Base-by-base conservation (phyloP, 2,329 filamentous ascomycete species). In the Botrytis cinerea region DNA sequence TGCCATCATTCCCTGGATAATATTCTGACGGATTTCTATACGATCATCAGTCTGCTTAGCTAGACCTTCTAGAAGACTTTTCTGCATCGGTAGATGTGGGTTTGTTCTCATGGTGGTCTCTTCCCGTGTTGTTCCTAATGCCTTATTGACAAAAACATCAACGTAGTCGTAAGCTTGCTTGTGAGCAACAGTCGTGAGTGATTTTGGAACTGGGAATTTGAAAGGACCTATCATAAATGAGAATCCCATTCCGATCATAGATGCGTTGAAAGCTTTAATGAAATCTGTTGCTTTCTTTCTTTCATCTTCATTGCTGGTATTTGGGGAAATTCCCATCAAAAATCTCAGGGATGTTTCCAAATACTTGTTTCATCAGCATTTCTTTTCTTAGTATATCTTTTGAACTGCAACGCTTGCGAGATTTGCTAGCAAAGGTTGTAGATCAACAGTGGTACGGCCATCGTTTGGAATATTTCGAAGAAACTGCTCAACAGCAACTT, bases 41-140 rank as follows among this genome's bases (percentile, higher is more conserved):
- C 81, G 80, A 77, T 88, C 84, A 3, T 81, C 77, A 1, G 83
- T 84, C 48, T 70, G 67, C 45, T 70, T 54, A n/a, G 67, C 51
- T 16, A 70, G 57, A 12, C 48, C 59, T 7, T 60, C 35, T 4
- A 70, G 67, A 14, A 70, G 48, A 51, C 25, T 51, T 4, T 51
- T 51, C 7, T 51, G 48, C 25, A 6, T 7, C 4, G 12, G 25
- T n/a, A 7, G 2, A 51, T 51, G 12, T 7, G 67, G 3, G 18
- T n/a, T 46, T 14, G 16, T 8, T 70, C 60, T 2, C 1, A 25
- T 57, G n/a, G 2, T 10, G 0, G 1, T 7, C n/a, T 43, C 7
- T 18, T 35, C 40, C 7, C 12, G 7, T 22, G 48, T 16, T 32
- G 18, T 51, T 32, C 18, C 28, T 18, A 54, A 75, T 0, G 67